Conservation (phyloP, 257 asterid species). For the Solanum gracilifrons region DNA sequence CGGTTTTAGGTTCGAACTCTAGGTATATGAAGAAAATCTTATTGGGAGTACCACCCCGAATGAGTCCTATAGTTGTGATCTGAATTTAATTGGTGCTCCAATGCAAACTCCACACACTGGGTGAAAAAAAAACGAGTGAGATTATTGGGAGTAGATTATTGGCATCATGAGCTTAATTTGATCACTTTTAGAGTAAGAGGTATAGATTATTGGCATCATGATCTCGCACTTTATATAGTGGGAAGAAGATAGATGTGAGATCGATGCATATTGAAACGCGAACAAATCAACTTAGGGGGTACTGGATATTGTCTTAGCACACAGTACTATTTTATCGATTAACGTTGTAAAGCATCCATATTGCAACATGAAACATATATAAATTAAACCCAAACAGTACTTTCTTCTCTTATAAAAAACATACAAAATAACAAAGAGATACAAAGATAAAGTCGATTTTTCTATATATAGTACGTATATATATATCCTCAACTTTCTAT, state of each 20-base stretch:
- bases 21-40: background rate
- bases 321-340: background rate
- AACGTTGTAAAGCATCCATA: background rate
- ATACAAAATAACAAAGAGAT: background rate
- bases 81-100: too few species aligned
- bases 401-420: background rate
- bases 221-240: too few species aligned
- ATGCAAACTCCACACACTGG: too few species aligned
- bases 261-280: too few species aligned
- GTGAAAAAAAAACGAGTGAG: background rate
- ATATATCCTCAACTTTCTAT: background rate
- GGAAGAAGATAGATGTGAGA: too few species aligned
- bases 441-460: background rate
- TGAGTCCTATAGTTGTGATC: rapidly evolving
- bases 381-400: background rate
- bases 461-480: background rate
- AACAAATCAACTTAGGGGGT: background rate
- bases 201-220: too few species aligned
- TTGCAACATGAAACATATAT: background rate
- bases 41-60: rapidly evolving
- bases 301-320: background rate
- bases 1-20: rapidly evolving
- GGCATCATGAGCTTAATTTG: background rate
- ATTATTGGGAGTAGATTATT: too few species aligned
- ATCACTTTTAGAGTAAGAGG: background rate